A percentile compares a stretch with the other conserved stretches of the same genome.
These are phyloP conservation scores for Cryptococcus wingfieldii DNA, from an alignment of 1,284 basidiomycete genomes.

Conservation along the genomic window DNA sequence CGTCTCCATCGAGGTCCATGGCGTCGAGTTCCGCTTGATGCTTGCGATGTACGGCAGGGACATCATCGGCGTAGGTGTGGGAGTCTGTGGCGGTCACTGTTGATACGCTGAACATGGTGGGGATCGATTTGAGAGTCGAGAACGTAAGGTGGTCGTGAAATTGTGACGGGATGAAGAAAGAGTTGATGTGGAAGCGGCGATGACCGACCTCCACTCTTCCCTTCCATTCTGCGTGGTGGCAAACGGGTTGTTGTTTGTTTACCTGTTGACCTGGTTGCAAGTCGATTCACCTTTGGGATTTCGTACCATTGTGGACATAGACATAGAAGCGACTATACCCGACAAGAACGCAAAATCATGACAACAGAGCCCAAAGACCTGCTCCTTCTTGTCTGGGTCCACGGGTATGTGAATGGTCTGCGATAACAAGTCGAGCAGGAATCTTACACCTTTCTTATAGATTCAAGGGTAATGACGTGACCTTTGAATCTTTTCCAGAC, in stretches of 20 bases:
- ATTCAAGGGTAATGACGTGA: slow-evolving; percentile 51
- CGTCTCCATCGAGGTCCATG: slow-evolving; percentile 32
- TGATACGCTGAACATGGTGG: slow-evolving; percentile 36
- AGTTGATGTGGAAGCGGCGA: neutral
- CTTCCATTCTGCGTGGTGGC: neutral
- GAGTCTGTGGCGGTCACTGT: slow-evolving; percentile 18
- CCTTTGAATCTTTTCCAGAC: slow-evolving; percentile 49
- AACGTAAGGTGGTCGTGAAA: neutral
- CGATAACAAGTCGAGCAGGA: neutral
- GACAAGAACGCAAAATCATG: neutral
- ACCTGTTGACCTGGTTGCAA: no score
- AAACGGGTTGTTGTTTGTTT: neutral
- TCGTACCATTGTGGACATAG: no score
- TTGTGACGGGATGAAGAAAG: neutral
- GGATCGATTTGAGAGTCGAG: neutral
- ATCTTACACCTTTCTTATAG: slow-evolving; percentile 13
- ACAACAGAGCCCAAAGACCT: slow-evolving; percentile 31
- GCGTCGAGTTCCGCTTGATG: slow-evolving; percentile 14
- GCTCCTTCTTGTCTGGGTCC: slow-evolving; percentile 48
- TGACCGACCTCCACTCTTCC: neutral
- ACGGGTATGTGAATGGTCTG: slow-evolving; percentile 32
- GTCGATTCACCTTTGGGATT: no score
- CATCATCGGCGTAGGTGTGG: slow-evolving; percentile 14
- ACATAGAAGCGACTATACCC: no score
- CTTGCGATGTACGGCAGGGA: slow-evolving; percentile 10